Base-by-base conservation (phyloP, 2,329 filamentous ascomycete species). In the Ceratocystis alfenasii region DNA sequence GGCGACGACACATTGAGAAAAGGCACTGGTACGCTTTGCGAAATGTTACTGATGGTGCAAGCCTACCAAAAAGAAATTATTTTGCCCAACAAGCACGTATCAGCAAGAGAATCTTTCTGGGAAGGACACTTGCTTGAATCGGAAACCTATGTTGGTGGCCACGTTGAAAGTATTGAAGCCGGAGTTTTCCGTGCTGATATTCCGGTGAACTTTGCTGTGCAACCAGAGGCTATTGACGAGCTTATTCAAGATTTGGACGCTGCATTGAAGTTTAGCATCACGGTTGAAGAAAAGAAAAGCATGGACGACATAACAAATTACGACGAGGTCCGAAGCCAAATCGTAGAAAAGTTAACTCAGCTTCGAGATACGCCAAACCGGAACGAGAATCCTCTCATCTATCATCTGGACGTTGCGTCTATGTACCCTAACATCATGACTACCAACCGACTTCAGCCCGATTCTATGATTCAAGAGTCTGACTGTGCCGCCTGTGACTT, bases 371-470 rank as follows among this genome's bases (percentile, higher is more conserved):
- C 87, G 0, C 93, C 94, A 0, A 91, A 95, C 71, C 83, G 94
- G 69, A 85, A 80, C 70, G 94, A 99, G 74, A 80, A 86, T 55
- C 94, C 94, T 3, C 83, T 95, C 41, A 99, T 99, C 70, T 99
- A 99, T 76, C 94, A 99, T 80, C 80, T 99, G 77, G 94, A 99
- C 73, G 95, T 99, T 67, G 94, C 94, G 20, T 96, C 94, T 68
- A 99, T 99, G 94, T 99, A 99, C 74, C 94, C 94, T 8, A 99
- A 99, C 75, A 99, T 99, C 74, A 99, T 99, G 95, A 99, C 95
- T 1, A 99, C 94, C 1, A 99, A 99, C 75, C 88, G 94, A 74
- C 77, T 99, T 60, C 94, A 99, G 71, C 94, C 94, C 0, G 94
- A 99, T 75, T 97, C 94, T n/a, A 95, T 99, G 91, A 95, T 99